Conservation (phyloP, 1,284 basidiomycete genomes). For the Melampsora occidentalis region DNA sequence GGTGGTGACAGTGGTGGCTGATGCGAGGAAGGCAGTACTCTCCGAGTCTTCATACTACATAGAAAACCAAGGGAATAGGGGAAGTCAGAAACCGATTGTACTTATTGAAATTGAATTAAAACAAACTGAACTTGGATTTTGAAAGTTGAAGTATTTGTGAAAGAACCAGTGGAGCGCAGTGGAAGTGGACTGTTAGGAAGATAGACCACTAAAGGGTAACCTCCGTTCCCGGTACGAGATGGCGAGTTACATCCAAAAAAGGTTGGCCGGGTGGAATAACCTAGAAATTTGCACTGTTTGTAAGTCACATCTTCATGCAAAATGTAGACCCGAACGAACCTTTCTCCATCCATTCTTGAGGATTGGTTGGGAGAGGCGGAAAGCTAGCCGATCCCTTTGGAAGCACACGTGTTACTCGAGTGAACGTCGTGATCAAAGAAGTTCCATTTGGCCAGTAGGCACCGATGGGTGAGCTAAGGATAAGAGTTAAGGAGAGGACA, state of each 20-base stretch:
- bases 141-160: constrained; percentile 52
- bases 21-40: constrained; percentile 51
- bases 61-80: not conserved
- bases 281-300: constrained; percentile 49
- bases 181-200: constrained; percentile 30
- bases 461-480: not conserved
- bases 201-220: constrained; percentile 26
- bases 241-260: constrained; percentile 67
- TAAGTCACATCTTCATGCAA: not conserved
- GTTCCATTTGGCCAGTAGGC: constrained; percentile 66
- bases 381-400: constrained; percentile 13
- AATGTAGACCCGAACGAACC: not conserved
- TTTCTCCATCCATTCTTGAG: constrained; percentile 19
- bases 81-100: constrained; percentile 41
- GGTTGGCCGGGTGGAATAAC: constrained; percentile 67
- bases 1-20: constrained; percentile 46
- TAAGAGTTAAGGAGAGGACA: not conserved
- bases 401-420: constrained; percentile 21
- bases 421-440: constrained; percentile 54
- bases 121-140: constrained; percentile 54
- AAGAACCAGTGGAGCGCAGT: not conserved
- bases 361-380: constrained; percentile 19
- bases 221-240: not conserved
- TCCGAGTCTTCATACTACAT: constrained; percentile 54
- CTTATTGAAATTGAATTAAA: constrained; percentile 37